Base-by-base conservation (phyloP, 148 eudicot species). In the Oxyria digyna region DNA sequence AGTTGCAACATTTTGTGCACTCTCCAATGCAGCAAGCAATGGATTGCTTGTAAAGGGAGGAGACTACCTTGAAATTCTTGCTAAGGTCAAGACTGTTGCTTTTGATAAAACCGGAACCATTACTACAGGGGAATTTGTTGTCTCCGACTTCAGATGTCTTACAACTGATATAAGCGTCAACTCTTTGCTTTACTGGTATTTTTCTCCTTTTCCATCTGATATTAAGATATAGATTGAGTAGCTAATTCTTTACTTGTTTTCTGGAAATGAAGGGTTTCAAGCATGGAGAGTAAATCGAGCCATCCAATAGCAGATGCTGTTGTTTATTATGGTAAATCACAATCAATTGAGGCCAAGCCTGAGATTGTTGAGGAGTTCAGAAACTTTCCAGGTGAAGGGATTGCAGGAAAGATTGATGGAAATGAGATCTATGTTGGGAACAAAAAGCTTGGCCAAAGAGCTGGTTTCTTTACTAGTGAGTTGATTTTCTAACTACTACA, bases 51-150 rank as follows among this genome's bases (percentile, higher is more conserved):
- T 94, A 62, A 94, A 90, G 81, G 98, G 98, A 11, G 98, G 90
- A 63, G 95, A 90, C 42, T 79, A 86, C 76, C 81, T 94, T 7
- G 98, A 94, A 70, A 82, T 80, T 32, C 85, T 94, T 4, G 85
- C 98, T 8, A 79, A 81, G 79, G 65, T 88, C 33, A 88, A 86
- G 74, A 70, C 78, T 38, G 83, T 94, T 49, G 96, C 90, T 5
- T 94, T 94, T 21, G 98, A 94, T 76, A 94, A 94, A 62, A 94
- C 98, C 0, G 98, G 97, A 29, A 94, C 98, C 6, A 82, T 94
- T n/a, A 94, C 98, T 0, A 82, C 85, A 62, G 98, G 95, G 17
- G 98, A 94, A 67, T 90, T 94, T 72, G 45, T 74, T 0, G 72
- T 94, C 65, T 75, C 78, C 13, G 80, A 75, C 49, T 83, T 94